These are phyloP conservation scores for Eleusine indica DNA, from an alignment of 176 grass and related monocot genomes.

Conservation along the genomic window DNA sequence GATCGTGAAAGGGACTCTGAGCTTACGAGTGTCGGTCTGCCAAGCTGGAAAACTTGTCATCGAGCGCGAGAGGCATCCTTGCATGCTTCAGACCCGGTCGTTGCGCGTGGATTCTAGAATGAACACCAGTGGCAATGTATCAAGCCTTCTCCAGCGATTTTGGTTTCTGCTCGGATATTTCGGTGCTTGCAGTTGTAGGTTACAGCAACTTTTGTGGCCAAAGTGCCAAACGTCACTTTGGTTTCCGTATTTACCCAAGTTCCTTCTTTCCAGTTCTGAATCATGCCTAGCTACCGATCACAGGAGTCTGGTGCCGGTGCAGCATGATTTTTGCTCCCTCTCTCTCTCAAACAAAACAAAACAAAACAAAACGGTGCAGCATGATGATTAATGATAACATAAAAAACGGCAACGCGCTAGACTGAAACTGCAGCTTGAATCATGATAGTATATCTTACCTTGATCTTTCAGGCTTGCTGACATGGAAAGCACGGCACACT, in stretches of 20 bases:
- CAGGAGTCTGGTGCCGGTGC: background rate
- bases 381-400: background rate
- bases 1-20: background rate
- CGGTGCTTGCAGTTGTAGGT: too few relatives aligned
- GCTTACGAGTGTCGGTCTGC: background rate
- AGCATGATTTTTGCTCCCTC: too few relatives aligned
- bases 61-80: conserved; percentile 11
- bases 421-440: background rate
- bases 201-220: too few relatives aligned
- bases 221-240: too few relatives aligned
- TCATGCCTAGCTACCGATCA: background rate
- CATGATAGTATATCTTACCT: too few relatives aligned
- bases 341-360: too few relatives aligned
- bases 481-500: background rate
- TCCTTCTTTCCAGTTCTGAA: background rate
- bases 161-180: too few relatives aligned
- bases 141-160: background rate
- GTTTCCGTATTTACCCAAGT: background rate
- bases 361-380: background rate
- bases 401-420: background rate
- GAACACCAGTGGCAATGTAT: background rate
- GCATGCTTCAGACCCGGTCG: background rate
- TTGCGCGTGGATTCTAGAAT: background rate
- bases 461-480: background rate
- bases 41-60: background rate